Percentiles rank a stretch among this genome's conserved stretches.
phyloP scores from a whole-genome alignment of 2,329 filamentous ascomycete species.

The Cladorrhinum sp. region DNA sequence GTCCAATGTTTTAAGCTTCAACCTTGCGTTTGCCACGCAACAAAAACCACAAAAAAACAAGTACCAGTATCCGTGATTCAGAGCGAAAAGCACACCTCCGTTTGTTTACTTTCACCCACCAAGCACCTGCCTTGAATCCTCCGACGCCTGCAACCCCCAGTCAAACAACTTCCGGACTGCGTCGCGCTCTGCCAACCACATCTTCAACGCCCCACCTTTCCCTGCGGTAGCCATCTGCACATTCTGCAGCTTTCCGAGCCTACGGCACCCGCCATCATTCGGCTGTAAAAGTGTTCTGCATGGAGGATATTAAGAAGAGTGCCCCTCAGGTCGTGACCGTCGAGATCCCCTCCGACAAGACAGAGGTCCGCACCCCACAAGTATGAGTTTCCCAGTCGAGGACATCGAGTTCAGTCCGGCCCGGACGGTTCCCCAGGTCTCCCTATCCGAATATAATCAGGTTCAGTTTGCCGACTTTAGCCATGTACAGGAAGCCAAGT shows the following conservation, averaged over 20 bases:
- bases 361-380: conserved; percentile 32
- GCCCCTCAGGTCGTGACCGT: conserved; percentile 31
- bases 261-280: conserved; percentile 3
- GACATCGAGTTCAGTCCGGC: conserved; percentile 39
- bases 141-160: conserved; percentile 11
- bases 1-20: conserved; percentile 9
- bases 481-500: conserved; percentile 39
- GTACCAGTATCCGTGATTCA: conserved; percentile 2
- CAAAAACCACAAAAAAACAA: conserved; percentile 11
- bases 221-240: conserved; percentile 23
- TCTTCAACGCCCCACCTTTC: conserved; percentile 25
- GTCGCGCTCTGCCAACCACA: conserved; percentile 14
- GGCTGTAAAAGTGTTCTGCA: conserved; percentile 23
- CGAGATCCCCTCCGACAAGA: conserved; percentile 32
- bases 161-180: conserved; percentile 14
- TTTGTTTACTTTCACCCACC: conserved; percentile 21
- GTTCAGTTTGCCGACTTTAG: conserved; percentile 44
- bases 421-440: conserved; percentile 39
- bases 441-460: conserved; percentile 37
- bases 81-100: neutral
- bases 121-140: conserved; percentile 23
- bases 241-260: conserved; percentile 27
- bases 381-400: conserved; percentile 40
- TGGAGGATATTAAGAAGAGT: conserved; percentile 34
- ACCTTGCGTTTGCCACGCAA: conserved; percentile 1